phyloP scores from a whole-genome alignment of 2,329 filamentous ascomycete genomes.

The Incumbomyces lentus region DNA sequence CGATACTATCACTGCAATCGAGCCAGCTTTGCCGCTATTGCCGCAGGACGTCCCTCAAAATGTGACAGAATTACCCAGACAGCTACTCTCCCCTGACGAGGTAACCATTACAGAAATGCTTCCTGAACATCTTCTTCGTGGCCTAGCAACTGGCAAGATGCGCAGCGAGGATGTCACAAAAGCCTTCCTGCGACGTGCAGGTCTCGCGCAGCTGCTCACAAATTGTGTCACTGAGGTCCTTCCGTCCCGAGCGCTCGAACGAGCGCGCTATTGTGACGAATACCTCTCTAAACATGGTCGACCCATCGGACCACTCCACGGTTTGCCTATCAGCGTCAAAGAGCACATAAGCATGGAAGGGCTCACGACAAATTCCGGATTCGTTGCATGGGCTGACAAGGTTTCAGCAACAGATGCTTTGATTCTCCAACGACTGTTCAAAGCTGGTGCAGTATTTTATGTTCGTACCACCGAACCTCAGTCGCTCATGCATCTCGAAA shows the following conservation, averaged over 20 bases:
- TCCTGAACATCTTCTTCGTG: slow-evolving; percentile 33
- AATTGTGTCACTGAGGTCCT: slow-evolving; percentile 43
- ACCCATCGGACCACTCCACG: slow-evolving; percentile 50
- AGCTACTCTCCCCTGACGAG: slow-evolving; percentile 38
- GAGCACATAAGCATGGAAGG: slow-evolving; percentile 33
- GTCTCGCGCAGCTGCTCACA: slow-evolving; percentile 30
- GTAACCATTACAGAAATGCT: slow-evolving; percentile 41
- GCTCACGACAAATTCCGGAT: slow-evolving; percentile 21
- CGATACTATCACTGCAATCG: slow-evolving; percentile 17
- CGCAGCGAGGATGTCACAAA: slow-evolving; percentile 37
- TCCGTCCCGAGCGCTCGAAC: slow-evolving; percentile 39
- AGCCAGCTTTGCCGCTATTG: slow-evolving; percentile 14
- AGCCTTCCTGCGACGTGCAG: slow-evolving; percentile 47
- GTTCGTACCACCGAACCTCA: slow-evolving; percentile 25
- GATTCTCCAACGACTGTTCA: slow-evolving; percentile 22
- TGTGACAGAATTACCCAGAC: slow-evolving; percentile 36
- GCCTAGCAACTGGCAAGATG: slow-evolving; percentile 38
- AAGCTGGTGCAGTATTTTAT: slow-evolving; percentile 25
- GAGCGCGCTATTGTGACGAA: slow-evolving; percentile 39
- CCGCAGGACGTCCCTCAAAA: slow-evolving; percentile 14
- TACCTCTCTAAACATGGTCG: slow-evolving; percentile 30
- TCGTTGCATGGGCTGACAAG: slow-evolving; percentile 22
- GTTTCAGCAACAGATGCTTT: slow-evolving; percentile 20
- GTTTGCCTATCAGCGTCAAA: slow-evolving; percentile 47
- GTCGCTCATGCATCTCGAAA: slow-evolving; percentile 24